Percentiles rank a stretch among this genome's conserved stretches.
phyloP scores from a whole-genome alignment of 164 flowering plant species.

The Sextonia rubra region DNA sequence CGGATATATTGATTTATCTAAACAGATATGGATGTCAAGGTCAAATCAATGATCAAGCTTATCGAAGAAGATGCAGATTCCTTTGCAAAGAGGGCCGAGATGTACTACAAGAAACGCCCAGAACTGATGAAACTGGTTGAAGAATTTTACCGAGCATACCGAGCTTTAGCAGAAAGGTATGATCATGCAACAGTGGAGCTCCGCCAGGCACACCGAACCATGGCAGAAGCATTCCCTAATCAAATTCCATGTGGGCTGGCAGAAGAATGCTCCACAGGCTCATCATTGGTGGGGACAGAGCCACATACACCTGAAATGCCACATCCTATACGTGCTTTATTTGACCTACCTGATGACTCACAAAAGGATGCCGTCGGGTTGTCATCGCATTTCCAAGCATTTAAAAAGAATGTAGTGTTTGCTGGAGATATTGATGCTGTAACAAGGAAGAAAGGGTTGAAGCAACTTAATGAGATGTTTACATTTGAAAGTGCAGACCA shows the following conservation, averaged over 20 bases:
- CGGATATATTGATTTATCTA: background rate
- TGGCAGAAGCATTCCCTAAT: slow-evolving; percentile 76
- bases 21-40: slow-evolving; percentile 20
- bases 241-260: slow-evolving; percentile 45
- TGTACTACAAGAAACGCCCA: slow-evolving; percentile 18
- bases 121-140: slow-evolving; percentile 16
- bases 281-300: slow-evolving; percentile 37
- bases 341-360: slow-evolving; percentile 41
- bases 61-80: slow-evolving; percentile 23
- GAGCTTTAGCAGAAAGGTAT: slow-evolving; percentile 92
- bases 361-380: slow-evolving; percentile 38
- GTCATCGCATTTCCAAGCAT: slow-evolving; percentile 28
- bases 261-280: slow-evolving; percentile 50
- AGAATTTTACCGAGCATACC: slow-evolving; percentile 34
- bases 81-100: slow-evolving; percentile 22
- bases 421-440: slow-evolving; percentile 34
- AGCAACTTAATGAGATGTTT: slow-evolving; percentile 56
- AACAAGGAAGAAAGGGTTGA: slow-evolving; percentile 42
- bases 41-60: slow-evolving; percentile 15
- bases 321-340: slow-evolving; percentile 30
- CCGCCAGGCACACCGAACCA: slow-evolving; percentile 81
- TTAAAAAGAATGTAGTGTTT: slow-evolving; percentile 43
- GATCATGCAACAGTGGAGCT: slow-evolving; percentile 84
- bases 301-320: slow-evolving; percentile 56
- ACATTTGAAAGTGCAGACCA: slow-evolving; percentile 20